A percentile compares a stretch with the other conserved stretches of the same genome.
Conservation (phyloP, 176 grass and related monocot species). For the Typha latifolia region DNA sequence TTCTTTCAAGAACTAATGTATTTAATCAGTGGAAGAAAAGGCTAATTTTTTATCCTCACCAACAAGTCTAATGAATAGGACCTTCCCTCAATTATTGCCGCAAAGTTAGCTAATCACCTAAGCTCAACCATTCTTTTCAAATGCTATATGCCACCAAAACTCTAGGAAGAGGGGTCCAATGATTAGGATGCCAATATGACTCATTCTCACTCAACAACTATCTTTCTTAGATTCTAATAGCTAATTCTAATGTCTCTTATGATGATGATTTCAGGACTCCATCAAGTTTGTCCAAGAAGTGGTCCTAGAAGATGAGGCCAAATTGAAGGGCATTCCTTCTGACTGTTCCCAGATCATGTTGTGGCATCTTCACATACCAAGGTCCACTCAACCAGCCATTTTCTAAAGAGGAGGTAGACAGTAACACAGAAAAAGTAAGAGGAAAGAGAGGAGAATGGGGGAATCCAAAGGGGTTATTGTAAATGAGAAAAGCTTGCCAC, state of each 20-base stretch:
- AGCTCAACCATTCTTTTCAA: background rate
- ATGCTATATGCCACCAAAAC: background rate
- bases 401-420: background rate
- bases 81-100: background rate
- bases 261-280: constrained; percentile 49
- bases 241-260: background rate
- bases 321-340: constrained; percentile 75
- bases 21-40: background rate
- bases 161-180: background rate
- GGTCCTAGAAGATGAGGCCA: constrained; percentile 60
- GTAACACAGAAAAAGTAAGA: constrained; percentile 31
- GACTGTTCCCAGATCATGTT: constrained; percentile 84
- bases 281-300: constrained; percentile 92
- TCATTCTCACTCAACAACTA: background rate
- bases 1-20: background rate
- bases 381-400: background rate
- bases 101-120: background rate
- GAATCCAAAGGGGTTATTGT: constrained; percentile 33
- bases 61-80: background rate
- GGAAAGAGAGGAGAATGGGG: background rate
- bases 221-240: background rate
- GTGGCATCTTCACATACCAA: constrained; percentile 63
- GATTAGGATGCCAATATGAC: background rate
- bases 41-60: background rate
- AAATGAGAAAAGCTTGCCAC: constrained; percentile 28